Evolutionary conservation across 345 rosid genomes (phyloP).

Genomic region (Boechera divaricarpa): DNA sequence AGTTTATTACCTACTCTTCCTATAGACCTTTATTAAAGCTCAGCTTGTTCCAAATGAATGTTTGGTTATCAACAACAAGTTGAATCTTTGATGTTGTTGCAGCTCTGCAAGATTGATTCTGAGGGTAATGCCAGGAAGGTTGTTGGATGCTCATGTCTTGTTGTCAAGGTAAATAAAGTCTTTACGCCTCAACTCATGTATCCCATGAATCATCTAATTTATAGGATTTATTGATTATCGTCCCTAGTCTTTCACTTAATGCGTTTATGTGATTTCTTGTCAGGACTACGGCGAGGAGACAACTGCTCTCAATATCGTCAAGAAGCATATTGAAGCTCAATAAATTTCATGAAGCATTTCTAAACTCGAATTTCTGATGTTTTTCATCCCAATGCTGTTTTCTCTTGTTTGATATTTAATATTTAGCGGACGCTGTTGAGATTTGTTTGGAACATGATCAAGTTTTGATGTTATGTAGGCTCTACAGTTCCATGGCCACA

Average conservation of each 20-base stretch:
- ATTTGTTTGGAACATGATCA: slow-evolving; percentile 37
- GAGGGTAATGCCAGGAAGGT: slow-evolving; percentile 91
- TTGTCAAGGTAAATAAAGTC: slow-evolving; percentile 64
- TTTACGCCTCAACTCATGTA: background rate
- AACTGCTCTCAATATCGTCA: slow-evolving; percentile 45
- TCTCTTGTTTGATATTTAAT: slow-evolving; percentile 37
- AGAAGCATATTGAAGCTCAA: slow-evolving; percentile 46
- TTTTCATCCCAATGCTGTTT: slow-evolving; percentile 31
- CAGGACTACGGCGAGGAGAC: slow-evolving; percentile 52
- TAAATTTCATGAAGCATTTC: slow-evolving; percentile 28
- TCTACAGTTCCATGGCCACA: slow-evolving; percentile 11
- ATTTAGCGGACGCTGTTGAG: slow-evolving; percentile 34
- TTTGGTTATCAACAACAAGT: background rate
- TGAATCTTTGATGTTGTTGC: slow-evolving; percentile 27
- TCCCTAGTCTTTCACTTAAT: background rate
- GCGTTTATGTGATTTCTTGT: background rate
- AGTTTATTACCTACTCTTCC: slow-evolving; percentile 38
- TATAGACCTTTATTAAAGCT: background rate
- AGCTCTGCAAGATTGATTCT: slow-evolving; percentile 87
- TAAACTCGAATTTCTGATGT: slow-evolving; percentile 23
- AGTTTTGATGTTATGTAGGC: slow-evolving; percentile 38
- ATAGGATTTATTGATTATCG: background rate
- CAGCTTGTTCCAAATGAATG: background rate
- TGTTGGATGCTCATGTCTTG: slow-evolving; percentile 85
- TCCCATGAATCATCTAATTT: background rate